Base-by-base conservation (phyloP, 2,329 filamentous ascomycete genomes). In the Helminthosporium solani region DNA sequence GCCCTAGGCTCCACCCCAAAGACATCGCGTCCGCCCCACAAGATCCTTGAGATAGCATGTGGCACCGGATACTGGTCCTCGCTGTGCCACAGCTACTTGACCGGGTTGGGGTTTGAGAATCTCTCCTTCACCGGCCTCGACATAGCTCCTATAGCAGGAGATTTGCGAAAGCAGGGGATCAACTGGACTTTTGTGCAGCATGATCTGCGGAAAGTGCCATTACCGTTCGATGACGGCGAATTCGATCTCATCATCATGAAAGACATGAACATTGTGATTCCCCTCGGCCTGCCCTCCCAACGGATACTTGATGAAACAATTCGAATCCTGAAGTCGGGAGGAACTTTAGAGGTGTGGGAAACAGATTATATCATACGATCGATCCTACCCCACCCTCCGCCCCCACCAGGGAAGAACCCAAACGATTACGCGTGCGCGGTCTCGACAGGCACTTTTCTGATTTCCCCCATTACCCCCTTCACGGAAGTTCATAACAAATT, bases 181-280 rank as follows among this genome's bases (percentile, higher is more conserved):
- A 85, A 88, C 54, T 96, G 90, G 90, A 83, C 78, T 9, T 96
- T 96, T 66, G 82, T 95, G 42, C 87, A 91, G 64, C 90, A 96
- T 66, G 91, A 96, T 68, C 73, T 95, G 53, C 85, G 89, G 47
- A 81, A 82, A 49, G 68, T 79, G 2, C 88, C 89, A 0, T 81
- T 91, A 60, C 92, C 92, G 0, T 90, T 96, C 53, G 77, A 83
- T 2, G 82, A 89, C 49, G 85, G 80, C 28, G 85, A 91, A 58
- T 96, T 95, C 67, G 90, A 96, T 66, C 78, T 96, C 33, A 80
- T 97, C 59, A 90, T 96, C 77, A 79, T 89, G 63, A 96, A 96
- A 69, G 90, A 96, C 65, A 74, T 90, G 60, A 85, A 83, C 43
- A 76, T 94, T 53, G 80, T 82, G n/a, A 77, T 86, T 7, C 80